phyloP scores from a whole-genome alignment of 176 grass and related monocot species.

The Elymus sibiricus region DNA sequence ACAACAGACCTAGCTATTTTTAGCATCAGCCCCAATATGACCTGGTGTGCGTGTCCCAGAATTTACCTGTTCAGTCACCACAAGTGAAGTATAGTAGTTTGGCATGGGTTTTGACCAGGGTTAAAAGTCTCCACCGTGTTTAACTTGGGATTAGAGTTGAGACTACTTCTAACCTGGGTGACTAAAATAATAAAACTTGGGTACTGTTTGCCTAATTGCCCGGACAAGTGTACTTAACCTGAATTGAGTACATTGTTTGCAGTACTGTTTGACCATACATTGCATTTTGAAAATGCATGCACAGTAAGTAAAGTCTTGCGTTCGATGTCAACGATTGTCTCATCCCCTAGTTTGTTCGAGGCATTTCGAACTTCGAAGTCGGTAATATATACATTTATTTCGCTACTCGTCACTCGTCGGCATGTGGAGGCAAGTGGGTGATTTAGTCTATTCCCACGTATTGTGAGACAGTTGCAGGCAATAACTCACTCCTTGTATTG shows the following conservation, averaged over 20 bases:
- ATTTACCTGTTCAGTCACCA: slow-evolving; percentile 11
- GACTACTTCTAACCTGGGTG: background rate
- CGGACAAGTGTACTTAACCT: background rate
- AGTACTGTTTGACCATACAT: slow-evolving; percentile 12
- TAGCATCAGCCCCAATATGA: slow-evolving; percentile 14
- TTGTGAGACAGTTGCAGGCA: slow-evolving; percentile 6
- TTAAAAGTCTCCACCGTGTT: background rate
- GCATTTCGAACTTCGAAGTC: slow-evolving; percentile 29
- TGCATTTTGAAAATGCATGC: slow-evolving; percentile 1
- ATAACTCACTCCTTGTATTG: slow-evolving; percentile 34
- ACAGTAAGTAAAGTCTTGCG: slow-evolving; percentile 3
- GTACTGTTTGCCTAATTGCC: background rate
- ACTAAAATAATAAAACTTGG: slow-evolving; percentile 7
- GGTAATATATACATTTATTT: slow-evolving; percentile 4
- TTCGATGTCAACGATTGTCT: slow-evolving; percentile 7
- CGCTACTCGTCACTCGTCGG: background rate
- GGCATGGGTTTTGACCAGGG: background rate
- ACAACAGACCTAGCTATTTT: slow-evolving; percentile 18
- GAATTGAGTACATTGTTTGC: slow-evolving; percentile 8
- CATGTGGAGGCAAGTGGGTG: slow-evolving; percentile 21
- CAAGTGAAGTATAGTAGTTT: slow-evolving; percentile 6
- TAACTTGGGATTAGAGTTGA: slow-evolving; percentile 13
- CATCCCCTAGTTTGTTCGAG: slow-evolving; percentile 21
- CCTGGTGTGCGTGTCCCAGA: slow-evolving; percentile 13
- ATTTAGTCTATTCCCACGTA: slow-evolving; percentile 2